phyloP scores from a whole-genome alignment of 495 filamentous ascomycete genomes.

The Neurospora africana region DNA sequence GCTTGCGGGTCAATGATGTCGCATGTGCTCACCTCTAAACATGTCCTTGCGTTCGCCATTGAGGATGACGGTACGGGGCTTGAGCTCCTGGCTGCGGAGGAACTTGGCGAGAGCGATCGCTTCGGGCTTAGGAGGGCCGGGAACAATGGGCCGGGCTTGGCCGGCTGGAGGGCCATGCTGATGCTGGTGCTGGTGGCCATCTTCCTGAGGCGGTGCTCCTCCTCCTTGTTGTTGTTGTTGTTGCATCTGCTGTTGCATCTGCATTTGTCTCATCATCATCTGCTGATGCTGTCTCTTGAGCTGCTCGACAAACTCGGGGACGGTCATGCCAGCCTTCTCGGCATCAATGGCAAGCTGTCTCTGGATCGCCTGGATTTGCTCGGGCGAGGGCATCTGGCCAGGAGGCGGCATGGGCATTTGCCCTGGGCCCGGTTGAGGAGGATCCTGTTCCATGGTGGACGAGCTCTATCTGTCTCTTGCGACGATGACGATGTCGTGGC shows the following conservation, averaged over 20 bases:
- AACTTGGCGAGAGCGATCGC: slow-evolving; percentile 86
- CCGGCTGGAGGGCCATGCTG: slow-evolving; percentile 37
- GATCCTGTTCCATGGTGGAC: slow-evolving; percentile 5
- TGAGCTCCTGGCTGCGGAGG: slow-evolving; percentile 73
- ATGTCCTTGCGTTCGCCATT: slow-evolving; percentile 97
- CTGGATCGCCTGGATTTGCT: slow-evolving; percentile 78
- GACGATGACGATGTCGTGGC: not conserved
- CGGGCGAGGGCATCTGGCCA: slow-evolving; percentile 61
- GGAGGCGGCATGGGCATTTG: slow-evolving; percentile 31
- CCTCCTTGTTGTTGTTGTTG: slow-evolving; percentile 26
- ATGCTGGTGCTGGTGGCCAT: slow-evolving; percentile 43
- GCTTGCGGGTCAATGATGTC: not conserved
- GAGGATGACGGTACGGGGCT: slow-evolving; percentile 82
- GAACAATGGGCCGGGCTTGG: slow-evolving; percentile 49
- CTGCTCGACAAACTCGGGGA: slow-evolving; percentile 60
- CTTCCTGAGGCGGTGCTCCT: slow-evolving; percentile 16
- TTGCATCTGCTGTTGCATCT: slow-evolving; percentile 55
- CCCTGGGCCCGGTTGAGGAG: slow-evolving; percentile 10
- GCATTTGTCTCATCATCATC: slow-evolving; percentile 53
- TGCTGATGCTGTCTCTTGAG: slow-evolving; percentile 45
- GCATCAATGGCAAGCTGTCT: slow-evolving; percentile 70
- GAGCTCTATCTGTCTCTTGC: slow-evolving; percentile 6
- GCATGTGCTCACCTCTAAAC: slow-evolving; percentile 63
- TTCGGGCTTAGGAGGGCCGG: slow-evolving; percentile 74
- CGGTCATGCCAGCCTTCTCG: slow-evolving; percentile 62